Percentiles rank a stretch among this genome's conserved stretches.
Conservation (phyloP, 208 protist genomes). For the Novymonas esmeraldas region DNA sequence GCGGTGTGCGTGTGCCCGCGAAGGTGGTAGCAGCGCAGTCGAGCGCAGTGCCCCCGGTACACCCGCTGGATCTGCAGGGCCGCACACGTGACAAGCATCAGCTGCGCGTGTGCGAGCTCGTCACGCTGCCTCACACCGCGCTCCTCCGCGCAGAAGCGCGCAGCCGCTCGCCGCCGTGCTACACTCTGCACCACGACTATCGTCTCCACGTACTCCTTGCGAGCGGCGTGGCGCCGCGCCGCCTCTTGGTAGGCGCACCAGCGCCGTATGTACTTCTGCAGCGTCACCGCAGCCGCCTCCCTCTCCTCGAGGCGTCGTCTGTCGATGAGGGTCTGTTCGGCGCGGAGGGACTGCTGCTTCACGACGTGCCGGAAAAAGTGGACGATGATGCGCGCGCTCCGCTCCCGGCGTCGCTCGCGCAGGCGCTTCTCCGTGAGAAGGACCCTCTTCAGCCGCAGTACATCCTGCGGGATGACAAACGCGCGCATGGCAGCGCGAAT, state of each 20-base stretch:
- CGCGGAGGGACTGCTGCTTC: slow-evolving; percentile 24
- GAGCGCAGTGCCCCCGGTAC: slow-evolving; percentile 67
- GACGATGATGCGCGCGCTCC: slow-evolving; percentile 54
- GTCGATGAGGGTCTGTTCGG: slow-evolving; percentile 8
- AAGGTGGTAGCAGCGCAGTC: slow-evolving; percentile 39
- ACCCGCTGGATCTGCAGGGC: slow-evolving; percentile 70
- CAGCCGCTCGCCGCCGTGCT: slow-evolving; percentile 38
- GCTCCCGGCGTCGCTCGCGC: slow-evolving; percentile 39
- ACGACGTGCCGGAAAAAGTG: slow-evolving; percentile 62
- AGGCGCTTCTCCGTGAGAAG: slow-evolving; percentile 35
- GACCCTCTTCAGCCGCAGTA: slow-evolving; percentile 47
- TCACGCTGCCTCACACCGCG: slow-evolving; percentile 10
- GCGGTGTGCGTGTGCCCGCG: slow-evolving; percentile 42
- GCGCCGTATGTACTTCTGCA: slow-evolving; percentile 75
- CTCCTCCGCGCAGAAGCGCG: slow-evolving; percentile 16
- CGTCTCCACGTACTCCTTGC: slow-evolving; percentile 27
- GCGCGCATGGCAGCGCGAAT: slow-evolving; percentile 52
- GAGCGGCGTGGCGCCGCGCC: slow-evolving; percentile 31
- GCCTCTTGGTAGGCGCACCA: slow-evolving; percentile 64
- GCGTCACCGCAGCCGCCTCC: slow-evolving; percentile 37
- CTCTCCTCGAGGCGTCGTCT: slow-evolving; percentile 32
- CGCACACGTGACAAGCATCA: slow-evolving; percentile 43
- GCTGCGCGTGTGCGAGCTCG: slow-evolving; percentile 8
- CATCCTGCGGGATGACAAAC: slow-evolving; percentile 65
- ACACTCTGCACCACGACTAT: slow-evolving; percentile 58